Percentiles rank a stretch among this genome's conserved stretches.
These are phyloP conservation scores for Nicotiana knightiana DNA, from an alignment of 257 asterid genomes.

Conservation along the genomic window DNA sequence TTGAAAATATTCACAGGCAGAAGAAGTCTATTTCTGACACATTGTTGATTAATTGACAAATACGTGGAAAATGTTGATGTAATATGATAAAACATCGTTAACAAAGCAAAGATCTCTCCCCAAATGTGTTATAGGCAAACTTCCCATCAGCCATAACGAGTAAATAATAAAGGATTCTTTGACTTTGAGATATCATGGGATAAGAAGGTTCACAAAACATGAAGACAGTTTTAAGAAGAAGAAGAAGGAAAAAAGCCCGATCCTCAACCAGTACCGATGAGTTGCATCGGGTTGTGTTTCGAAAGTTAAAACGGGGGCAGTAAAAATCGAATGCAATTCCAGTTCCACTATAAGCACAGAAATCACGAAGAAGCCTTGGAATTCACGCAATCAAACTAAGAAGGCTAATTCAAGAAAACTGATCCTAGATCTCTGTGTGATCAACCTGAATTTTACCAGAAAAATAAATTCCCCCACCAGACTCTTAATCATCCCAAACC, in stretches of 20 bases:
- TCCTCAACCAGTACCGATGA: background rate
- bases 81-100: background rate
- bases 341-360: background rate
- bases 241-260: background rate
- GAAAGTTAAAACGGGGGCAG: background rate
- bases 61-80: too few species aligned
- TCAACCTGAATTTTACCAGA: background rate
- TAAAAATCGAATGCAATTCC: too few species aligned
- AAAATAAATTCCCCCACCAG: background rate
- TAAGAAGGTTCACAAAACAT: background rate
- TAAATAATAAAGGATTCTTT: background rate
- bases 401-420: background rate
- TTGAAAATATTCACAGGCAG: background rate
- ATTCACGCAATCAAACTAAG: background rate
- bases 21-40: too few species aligned
- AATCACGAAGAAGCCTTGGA: background rate
- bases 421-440: constrained; percentile 11
- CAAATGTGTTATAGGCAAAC: background rate
- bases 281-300: background rate
- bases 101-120: background rate
- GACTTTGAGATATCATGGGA: background rate
- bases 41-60: too few species aligned
- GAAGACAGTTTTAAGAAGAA: background rate
- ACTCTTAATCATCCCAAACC: background rate
- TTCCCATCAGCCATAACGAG: background rate